Conservation (phyloP, 2,329 filamentous ascomycete genomes). For the Exophiala sideris region DNA sequence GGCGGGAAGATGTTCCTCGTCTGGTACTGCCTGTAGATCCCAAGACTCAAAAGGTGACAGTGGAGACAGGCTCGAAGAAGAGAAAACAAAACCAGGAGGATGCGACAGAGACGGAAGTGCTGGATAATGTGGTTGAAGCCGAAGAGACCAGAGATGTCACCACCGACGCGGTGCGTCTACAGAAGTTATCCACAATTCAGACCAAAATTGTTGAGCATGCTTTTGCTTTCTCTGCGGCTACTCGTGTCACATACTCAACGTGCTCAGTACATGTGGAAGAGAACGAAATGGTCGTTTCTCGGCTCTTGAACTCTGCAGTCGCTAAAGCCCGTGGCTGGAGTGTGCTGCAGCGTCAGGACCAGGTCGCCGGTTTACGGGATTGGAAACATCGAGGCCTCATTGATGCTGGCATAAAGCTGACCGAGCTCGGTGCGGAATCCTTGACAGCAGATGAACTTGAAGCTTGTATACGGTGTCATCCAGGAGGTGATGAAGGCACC, state of each 20-base stretch:
- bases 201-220: slow-evolving; percentile 78
- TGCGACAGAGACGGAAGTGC: slow-evolving; percentile 15
- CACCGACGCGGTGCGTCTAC: slow-evolving; percentile 59
- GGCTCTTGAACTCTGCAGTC: slow-evolving; percentile 64
- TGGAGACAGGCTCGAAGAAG: slow-evolving; percentile 36
- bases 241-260: slow-evolving; percentile 83
- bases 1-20: slow-evolving; percentile 73
- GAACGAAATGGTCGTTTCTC: slow-evolving; percentile 80
- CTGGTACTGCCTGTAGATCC: slow-evolving; percentile 56
- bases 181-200: slow-evolving; percentile 76
- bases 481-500: slow-evolving; percentile 75
- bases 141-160: slow-evolving; percentile 45
- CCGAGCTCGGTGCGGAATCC: slow-evolving; percentile 10
- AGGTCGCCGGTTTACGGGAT: slow-evolving; percentile 69
- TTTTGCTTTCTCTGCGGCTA: slow-evolving; percentile 72
- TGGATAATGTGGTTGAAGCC: slow-evolving; percentile 34
- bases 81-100: slow-evolving; percentile 37
- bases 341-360: slow-evolving; percentile 67
- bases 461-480: slow-evolving; percentile 76
- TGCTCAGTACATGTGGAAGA: slow-evolving; percentile 85
- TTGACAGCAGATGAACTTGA: slow-evolving; percentile 53
- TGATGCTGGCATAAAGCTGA: slow-evolving; percentile 26
- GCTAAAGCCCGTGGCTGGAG: slow-evolving; percentile 71
- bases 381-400: slow-evolving; percentile 68
- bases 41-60: slow-evolving; percentile 26